A percentile compares a stretch with the other conserved stretches of the same genome.
phyloP scores from a whole-genome alignment of 306 rosid genomes.

The cucumber (Cucumis sativus) region Cucumber_9930_V3 NC_026661.2:10489001-10489500 shows the following conservation, averaged over 20 bases:
- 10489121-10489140: background rate
- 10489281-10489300: background rate
- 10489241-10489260: background rate
- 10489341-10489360: background rate
- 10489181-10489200: background rate
- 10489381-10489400: background rate
- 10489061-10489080: slow-evolving; percentile 92
- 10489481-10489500: slow-evolving; percentile 62
- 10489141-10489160: background rate
- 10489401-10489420: background rate
- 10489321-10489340: background rate
- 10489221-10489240: background rate
- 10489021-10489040: slow-evolving; percentile 50
- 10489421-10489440: background rate
- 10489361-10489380: background rate
- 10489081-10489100: slow-evolving; percentile 84
- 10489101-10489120: slow-evolving; percentile 54
- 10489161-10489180: background rate
- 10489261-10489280: background rate
- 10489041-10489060: slow-evolving; percentile 90
- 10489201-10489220: background rate
- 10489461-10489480: slow-evolving; percentile 35
- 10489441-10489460: background rate
- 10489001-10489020: background rate
- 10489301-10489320: background rate